Evolutionary conservation across 1,284 basidiomycete genomes (phyloP).

Genomic region (Leccinum griseonigrum): DNA sequence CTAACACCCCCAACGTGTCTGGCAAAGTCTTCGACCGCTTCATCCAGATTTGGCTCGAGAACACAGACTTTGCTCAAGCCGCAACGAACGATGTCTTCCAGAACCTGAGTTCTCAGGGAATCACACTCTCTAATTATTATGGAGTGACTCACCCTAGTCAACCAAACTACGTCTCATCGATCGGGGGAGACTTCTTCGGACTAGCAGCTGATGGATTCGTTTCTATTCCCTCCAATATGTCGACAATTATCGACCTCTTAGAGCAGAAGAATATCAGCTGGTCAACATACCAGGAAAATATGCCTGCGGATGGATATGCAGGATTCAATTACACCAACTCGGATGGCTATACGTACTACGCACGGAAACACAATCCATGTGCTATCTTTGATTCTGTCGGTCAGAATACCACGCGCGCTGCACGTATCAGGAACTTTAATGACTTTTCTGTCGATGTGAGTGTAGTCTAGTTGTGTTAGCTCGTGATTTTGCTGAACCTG

Average conservation of each 20-base stretch:
- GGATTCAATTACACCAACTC: conserved; percentile 48
- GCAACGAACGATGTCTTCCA: conserved; percentile 43
- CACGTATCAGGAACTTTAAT: conserved; percentile 64
- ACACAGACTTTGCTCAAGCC: conserved; percentile 47
- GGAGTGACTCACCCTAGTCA: conserved; percentile 64
- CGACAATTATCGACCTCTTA: conserved; percentile 62
- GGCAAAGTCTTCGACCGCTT: conserved; percentile 57
- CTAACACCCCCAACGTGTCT: conserved; percentile 25
- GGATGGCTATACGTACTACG: conserved; percentile 47
- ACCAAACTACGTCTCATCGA: conserved; percentile 56
- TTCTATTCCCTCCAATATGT: conserved; percentile 41
- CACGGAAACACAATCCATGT: conserved; percentile 62
- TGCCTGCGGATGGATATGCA: conserved; percentile 54
- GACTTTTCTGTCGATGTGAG: conserved; percentile 53
- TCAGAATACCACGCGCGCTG: conserved; percentile 39
- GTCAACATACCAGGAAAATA: conserved; percentile 58
- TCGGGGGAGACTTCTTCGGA: conserved; percentile 64
- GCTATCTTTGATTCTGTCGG: conserved; percentile 52
- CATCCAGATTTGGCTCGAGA: conserved; percentile 58
- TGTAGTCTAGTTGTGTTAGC: background rate
- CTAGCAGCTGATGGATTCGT: conserved; percentile 46
- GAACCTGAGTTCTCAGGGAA: conserved; percentile 49
- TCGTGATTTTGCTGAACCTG: background rate
- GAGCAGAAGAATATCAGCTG: conserved; percentile 58
- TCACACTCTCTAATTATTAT: conserved; percentile 52